Evolutionary conservation across 306 rosid genomes (phyloP).

Genomic region (Castanopsis chinensis): DNA sequence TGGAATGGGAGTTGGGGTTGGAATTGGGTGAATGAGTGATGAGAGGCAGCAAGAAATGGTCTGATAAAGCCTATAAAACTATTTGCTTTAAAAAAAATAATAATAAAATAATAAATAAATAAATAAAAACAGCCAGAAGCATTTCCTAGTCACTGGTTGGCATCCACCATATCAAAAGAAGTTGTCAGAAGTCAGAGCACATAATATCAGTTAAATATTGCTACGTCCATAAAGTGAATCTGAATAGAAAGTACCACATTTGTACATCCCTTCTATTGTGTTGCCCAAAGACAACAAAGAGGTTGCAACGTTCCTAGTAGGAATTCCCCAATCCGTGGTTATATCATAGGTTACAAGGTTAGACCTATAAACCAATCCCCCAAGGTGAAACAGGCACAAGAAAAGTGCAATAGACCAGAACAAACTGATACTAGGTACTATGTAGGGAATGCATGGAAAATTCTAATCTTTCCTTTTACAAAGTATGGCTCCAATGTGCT

Average conservation of each 20-base stretch:
- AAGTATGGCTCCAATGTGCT: neutral
- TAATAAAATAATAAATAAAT: too few relatives aligned
- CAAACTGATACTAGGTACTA: neutral
- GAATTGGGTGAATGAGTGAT: neutral
- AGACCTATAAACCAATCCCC: too few relatives aligned
- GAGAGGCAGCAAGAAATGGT: neutral
- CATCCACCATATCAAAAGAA: neutral
- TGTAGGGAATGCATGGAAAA: neutral
- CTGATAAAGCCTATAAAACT: neutral
- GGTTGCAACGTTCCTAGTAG: too few relatives aligned
- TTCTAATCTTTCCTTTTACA: neutral
- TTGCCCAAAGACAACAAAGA: neutral
- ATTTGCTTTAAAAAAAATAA: neutral
- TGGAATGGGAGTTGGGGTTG: too few relatives aligned
- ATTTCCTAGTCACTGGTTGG: neutral
- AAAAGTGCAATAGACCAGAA: too few relatives aligned
- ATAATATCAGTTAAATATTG: neutral
- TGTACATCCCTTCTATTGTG: neutral
- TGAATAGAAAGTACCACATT: neutral
- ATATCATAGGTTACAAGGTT: too few relatives aligned
- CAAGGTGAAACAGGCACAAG: too few relatives aligned
- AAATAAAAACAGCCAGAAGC: neutral
- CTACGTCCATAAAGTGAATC: neutral
- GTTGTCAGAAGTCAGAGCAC: neutral
- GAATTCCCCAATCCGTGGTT: too few relatives aligned